phyloP scores from a whole-genome alignment of 1,139 yeast species.

The Blastobotrys raffinosifermentans region DNA sequence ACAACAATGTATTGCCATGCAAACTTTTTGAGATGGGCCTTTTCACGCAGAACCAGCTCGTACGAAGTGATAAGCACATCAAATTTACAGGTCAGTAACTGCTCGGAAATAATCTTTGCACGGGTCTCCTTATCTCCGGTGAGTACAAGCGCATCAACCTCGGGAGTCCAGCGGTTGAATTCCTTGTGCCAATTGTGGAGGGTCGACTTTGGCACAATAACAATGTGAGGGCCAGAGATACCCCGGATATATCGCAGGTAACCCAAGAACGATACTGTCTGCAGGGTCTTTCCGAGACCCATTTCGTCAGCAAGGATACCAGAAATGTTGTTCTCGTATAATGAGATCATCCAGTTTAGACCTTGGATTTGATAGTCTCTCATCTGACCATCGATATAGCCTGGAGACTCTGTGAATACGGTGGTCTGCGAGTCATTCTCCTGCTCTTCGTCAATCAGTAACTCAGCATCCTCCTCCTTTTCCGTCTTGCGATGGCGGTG shows the following conservation, averaged over 20 bases:
- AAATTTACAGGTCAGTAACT: slow-evolving; percentile 65
- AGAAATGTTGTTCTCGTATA: slow-evolving; percentile 73
- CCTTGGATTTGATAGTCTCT: slow-evolving; percentile 92
- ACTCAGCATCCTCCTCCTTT: slow-evolving; percentile 88
- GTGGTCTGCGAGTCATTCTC: slow-evolving; percentile 37
- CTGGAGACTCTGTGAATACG: slow-evolving; percentile 75
- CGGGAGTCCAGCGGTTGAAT: slow-evolving; percentile 92
- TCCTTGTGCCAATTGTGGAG: slow-evolving; percentile 95
- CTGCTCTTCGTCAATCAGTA: slow-evolving; percentile 64
- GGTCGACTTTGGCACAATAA: slow-evolving; percentile 93
- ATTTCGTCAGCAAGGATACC: slow-evolving; percentile 97
- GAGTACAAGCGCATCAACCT: slow-evolving; percentile 75
- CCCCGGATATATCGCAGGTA: slow-evolving; percentile 71
- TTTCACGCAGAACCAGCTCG: slow-evolving; percentile 89
- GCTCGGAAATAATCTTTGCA: slow-evolving; percentile 49
- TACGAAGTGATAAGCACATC: slow-evolving; percentile 88
- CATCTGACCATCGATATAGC: slow-evolving; percentile 55
- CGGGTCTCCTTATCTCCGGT: slow-evolving; percentile 87
- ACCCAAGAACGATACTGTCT: slow-evolving; percentile 86
- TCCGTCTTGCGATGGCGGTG: slow-evolving; percentile 57
- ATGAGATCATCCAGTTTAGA: slow-evolving; percentile 82
- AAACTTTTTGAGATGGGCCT: slow-evolving; percentile 68
- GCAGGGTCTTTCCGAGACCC: slow-evolving; percentile 96
- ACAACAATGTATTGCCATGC: slow-evolving; percentile 93
- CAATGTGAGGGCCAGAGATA: slow-evolving; percentile 85